Evolutionary conservation across 352 stramenopile genomes (phyloP), one percentile per base, ranked within the genome.

Genomic region (Pythium chondricola): DNA sequence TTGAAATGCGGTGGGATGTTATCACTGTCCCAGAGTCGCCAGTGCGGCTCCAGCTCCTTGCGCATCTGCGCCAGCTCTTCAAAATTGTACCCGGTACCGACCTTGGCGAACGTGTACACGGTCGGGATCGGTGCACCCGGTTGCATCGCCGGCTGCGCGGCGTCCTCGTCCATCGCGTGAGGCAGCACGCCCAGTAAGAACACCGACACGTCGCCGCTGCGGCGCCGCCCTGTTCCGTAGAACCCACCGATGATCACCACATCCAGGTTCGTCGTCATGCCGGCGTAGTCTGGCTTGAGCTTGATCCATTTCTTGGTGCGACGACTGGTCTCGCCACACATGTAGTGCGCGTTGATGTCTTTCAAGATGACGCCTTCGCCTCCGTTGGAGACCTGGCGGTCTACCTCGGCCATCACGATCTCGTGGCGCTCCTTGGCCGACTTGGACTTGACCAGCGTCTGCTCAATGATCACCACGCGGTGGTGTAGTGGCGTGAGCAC

Each of bases 221-320:
- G 75, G 6, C 83, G 78, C 16, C 77, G 54, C 0, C 80, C 83
- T 13, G 71, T 85, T 31, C 83, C 81, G 36, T 94, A 94, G 50
- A 85, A 89, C 6, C 78, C 83, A 14, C 81, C 83, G 18, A 94
- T 60, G 44, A 94, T 91, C 17, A 94, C 44, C 35, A 76, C 67
- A 42, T 94, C 81, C 9, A 94, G 42, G 31, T 91, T 76, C 14
- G 76, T 88, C 9, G 81, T 88, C 76, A 94, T 91, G 9, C 80
- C 83, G 2, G 81, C 83, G 47, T 93, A 94, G 58, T 94, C 80
- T 6, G 81, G 81, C 43, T 94, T 94, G 32, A 94, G 61, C 39
- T 94, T 94, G 61, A 94, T 69, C 83, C 83, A 94, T 22, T 79
- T 87, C 52, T 88, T 85, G 13, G 76, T 68, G 56, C 82, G 82